Conservation (phyloP, 176 grass and related monocot genomes). For the Phragmites australis region DNA sequence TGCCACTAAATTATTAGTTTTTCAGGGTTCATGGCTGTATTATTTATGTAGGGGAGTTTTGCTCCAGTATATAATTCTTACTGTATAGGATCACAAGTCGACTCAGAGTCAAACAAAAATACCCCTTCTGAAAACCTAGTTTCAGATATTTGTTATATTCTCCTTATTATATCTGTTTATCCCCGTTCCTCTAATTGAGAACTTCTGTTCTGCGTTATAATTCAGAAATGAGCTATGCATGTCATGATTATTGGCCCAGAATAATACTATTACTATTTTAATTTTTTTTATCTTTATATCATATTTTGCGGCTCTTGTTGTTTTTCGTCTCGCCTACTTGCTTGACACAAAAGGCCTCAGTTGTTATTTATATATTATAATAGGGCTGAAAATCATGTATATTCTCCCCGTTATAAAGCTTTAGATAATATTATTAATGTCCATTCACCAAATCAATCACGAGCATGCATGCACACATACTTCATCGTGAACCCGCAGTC, state of each 20-base stretch:
- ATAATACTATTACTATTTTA: neutral
- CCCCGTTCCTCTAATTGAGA: neutral
- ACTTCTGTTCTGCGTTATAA: neutral
- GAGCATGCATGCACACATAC: neutral
- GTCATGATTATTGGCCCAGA: neutral
- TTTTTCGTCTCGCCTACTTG: too few relatives aligned
- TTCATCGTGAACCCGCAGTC: too few relatives aligned
- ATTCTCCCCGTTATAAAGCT: neutral
- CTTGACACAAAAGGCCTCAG: too few relatives aligned
- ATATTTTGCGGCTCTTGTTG: too few relatives aligned
- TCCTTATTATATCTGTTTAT: neutral
- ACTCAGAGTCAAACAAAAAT: neutral
- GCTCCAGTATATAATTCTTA: slow-evolving; percentile 16
- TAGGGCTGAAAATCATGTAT: neutral
- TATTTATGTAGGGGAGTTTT: slow-evolving; percentile 8
- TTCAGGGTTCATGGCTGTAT: neutral
- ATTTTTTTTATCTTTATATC: too few relatives aligned
- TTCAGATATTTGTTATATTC: neutral
- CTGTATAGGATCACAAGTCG: neutral
- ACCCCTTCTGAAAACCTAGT: neutral
- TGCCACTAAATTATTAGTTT: neutral
- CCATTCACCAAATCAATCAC: neutral
- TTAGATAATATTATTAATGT: neutral
- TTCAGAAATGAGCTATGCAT: neutral
- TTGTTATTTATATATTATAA: neutral